Conservation (phyloP, 306 rosid species). For the Begonia loranthoides region DNA sequence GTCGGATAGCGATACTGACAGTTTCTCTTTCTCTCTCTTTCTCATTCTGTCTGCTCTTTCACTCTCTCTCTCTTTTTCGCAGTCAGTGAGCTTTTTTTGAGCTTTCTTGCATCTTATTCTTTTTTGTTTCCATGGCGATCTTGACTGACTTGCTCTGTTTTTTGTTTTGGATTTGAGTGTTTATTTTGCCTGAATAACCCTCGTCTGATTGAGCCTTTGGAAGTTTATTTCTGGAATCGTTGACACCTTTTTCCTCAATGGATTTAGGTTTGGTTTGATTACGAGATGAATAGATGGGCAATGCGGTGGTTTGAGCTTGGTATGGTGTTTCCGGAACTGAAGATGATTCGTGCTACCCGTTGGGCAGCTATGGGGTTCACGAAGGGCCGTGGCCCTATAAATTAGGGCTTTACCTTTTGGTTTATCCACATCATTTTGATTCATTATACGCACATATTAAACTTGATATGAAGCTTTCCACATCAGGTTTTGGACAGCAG, state of each 20-base stretch:
- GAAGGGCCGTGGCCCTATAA: slow-evolving; percentile 13
- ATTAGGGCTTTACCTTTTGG: slow-evolving; percentile 41
- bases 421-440: slow-evolving; percentile 1
- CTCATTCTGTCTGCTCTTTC: neutral
- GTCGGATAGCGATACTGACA: slow-evolving; percentile 46
- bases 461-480: slow-evolving; percentile 72
- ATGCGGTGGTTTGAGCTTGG: slow-evolving; percentile 26
- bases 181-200: slow-evolving; percentile 7
- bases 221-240: slow-evolving; percentile 13
- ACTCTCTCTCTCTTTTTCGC: slow-evolving; percentile 8
- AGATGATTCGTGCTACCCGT: slow-evolving; percentile 2
- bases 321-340: slow-evolving; percentile 8
- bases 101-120: slow-evolving; percentile 10
- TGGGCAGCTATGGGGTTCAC: slow-evolving; percentile 6
- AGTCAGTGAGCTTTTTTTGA: slow-evolving; percentile 12
- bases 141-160: slow-evolving; percentile 25
- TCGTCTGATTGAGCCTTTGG: slow-evolving; percentile 1
- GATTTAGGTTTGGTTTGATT: slow-evolving; percentile 30
- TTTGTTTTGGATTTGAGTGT: slow-evolving; percentile 20
- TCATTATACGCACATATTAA: slow-evolving; percentile 7
- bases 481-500: slow-evolving; percentile 77
- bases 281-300: slow-evolving; percentile 20
- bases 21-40: slow-evolving; percentile 4
- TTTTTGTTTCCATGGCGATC: slow-evolving; percentile 35
- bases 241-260: slow-evolving; percentile 8